A percentile compares a stretch with the other conserved stretches of the same genome.
Conservation (phyloP, 2,329 filamentous ascomycete species). For the Leptographium galeiforme region DNA sequence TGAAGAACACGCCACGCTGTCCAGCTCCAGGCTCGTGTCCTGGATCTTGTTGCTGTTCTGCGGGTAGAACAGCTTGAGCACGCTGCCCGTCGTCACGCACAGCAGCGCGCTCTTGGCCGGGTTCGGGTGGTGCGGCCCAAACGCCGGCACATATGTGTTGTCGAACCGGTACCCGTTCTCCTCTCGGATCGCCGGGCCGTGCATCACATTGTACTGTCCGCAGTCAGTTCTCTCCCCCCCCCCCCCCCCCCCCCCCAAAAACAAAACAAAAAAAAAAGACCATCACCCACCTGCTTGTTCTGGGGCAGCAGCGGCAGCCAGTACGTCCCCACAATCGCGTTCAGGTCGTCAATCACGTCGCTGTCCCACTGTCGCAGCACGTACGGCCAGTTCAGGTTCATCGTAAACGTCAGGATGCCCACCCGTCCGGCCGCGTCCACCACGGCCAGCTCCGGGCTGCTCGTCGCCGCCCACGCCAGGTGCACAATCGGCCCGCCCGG, state of each 20-base stretch:
- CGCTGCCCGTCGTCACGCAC: conserved; percentile 60
- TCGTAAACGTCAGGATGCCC: conserved; percentile 56
- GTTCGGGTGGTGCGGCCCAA: conserved; percentile 61
- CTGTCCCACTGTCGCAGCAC: conserved; percentile 46
- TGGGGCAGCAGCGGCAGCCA: conserved; percentile 58
- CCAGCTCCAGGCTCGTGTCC: conserved; percentile 60
- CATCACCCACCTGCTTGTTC: conserved; percentile 23
- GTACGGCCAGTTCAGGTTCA: conserved; percentile 60
- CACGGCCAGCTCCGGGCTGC: conserved; percentile 67
- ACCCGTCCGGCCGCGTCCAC: conserved; percentile 70
- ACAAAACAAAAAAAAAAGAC: no score
- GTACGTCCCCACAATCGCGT: conserved; percentile 68
- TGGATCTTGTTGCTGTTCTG: conserved; percentile 60
- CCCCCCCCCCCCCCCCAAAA: no score
- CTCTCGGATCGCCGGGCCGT: conserved; percentile 51
- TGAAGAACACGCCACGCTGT: conserved; percentile 57
- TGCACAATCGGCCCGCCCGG: conserved; percentile 60
- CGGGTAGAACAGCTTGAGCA: conserved; percentile 64
- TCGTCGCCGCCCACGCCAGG: conserved; percentile 63
- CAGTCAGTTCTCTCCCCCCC: no score
- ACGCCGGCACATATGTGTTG: conserved; percentile 48
- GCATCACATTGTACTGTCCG: conserved; percentile 31
- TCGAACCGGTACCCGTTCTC: conserved; percentile 56
- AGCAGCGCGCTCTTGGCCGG: conserved; percentile 60
- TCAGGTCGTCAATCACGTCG: conserved; percentile 62